These are phyloP conservation scores for Psilocybe cyanescens DNA, from an alignment of 768 basidiomycete species.

Conservation along the genomic window DNA sequence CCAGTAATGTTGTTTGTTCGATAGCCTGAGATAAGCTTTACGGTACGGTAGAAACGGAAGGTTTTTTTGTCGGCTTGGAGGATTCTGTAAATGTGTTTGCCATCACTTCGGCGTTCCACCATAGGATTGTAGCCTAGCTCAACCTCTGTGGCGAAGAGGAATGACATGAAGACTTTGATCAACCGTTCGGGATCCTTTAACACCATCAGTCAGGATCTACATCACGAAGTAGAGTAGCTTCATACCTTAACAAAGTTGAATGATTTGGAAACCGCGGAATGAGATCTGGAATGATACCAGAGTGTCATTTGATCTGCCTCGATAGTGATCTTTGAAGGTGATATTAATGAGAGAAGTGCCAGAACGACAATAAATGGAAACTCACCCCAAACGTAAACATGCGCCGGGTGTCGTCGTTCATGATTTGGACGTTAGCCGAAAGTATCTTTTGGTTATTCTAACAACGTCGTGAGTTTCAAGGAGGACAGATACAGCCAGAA, in stretches of 20 bases:
- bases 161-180: constrained; percentile 1
- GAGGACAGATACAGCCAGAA: neutral
- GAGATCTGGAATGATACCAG: constrained; percentile 3
- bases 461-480: neutral
- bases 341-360: neutral
- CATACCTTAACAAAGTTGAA: neutral
- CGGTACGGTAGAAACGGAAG: constrained; percentile 15
- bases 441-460: neutral
- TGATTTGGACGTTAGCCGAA: neutral
- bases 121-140: constrained; percentile 10
- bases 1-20: constrained; percentile 12
- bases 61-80: neutral
- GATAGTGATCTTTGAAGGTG: neutral
- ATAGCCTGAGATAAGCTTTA: constrained; percentile 11
- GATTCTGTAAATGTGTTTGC: constrained; percentile 12
- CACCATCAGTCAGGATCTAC: no score
- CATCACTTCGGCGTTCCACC: constrained; percentile 1
- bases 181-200: neutral
- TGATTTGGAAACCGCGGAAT: neutral
- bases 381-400: neutral
- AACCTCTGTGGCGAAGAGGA: neutral
- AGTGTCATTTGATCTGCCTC: neutral
- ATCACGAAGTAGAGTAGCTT: no score
- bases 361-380: neutral
- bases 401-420: constrained; percentile 1